Percentiles rank a stretch among this genome's conserved stretches.
phyloP scores from a whole-genome alignment of 768 basidiomycete genomes.

The Neoboletus subvelutipes region DNA sequence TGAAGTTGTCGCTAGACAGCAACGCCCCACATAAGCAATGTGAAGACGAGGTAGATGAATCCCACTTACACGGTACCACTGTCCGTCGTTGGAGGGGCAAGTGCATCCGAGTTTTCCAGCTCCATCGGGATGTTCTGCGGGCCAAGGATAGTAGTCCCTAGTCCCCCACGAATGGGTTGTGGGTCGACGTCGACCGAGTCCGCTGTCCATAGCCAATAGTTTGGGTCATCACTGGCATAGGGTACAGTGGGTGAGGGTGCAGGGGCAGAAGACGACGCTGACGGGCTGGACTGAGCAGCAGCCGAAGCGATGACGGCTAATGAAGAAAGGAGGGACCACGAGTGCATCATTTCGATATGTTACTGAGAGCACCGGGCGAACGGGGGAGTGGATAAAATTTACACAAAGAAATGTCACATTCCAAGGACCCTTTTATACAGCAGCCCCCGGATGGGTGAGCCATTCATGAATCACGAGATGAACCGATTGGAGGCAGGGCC shows the following conservation, averaged over 20 bases:
- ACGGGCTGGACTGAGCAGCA: slow-evolving; percentile 18
- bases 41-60: neutral
- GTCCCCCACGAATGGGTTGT: slow-evolving; percentile 43
- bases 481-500: slow-evolving; percentile 8
- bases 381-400: slow-evolving; percentile 19
- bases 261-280: slow-evolving; percentile 28
- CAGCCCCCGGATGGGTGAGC: neutral
- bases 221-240: slow-evolving; percentile 46
- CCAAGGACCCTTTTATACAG: slow-evolving; percentile 25
- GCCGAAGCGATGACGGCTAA: slow-evolving; percentile 23
- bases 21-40: neutral
- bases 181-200: slow-evolving; percentile 28
- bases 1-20: slow-evolving; percentile 43
- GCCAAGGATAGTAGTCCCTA: slow-evolving; percentile 51
- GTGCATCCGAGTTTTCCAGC: slow-evolving; percentile 52
- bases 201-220: slow-evolving; percentile 41
- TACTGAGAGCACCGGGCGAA: slow-evolving; percentile 14
- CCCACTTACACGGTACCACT: slow-evolving; percentile 44
- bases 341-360: slow-evolving; percentile 21
- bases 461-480: neutral
- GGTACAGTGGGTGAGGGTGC: slow-evolving; percentile 43
- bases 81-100: slow-evolving; percentile 67
- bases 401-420: slow-evolving; percentile 9
- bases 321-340: slow-evolving; percentile 30
- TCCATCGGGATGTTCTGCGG: slow-evolving; percentile 58